Conservation (phyloP, 2,329 filamentous ascomycete genomes). For the Xylaria sp. region DNA sequence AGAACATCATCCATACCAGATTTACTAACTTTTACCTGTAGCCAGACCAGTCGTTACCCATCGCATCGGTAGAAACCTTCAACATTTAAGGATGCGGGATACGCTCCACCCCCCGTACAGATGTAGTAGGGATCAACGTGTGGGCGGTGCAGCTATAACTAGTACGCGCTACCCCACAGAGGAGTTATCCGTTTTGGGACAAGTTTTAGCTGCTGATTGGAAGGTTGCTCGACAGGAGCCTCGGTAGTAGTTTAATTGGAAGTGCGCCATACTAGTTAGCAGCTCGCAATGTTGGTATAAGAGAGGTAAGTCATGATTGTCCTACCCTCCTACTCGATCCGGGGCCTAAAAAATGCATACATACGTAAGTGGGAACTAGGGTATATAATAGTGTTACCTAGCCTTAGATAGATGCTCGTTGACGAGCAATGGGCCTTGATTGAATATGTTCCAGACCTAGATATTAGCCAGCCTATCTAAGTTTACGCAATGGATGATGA, state of each 20-base stretch:
- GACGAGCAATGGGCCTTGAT: too few relatives aligned
- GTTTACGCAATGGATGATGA: conserved; percentile 37
- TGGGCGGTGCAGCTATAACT: neutral
- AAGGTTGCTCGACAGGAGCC: neutral
- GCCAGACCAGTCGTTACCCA: neutral
- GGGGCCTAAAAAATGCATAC: too few relatives aligned
- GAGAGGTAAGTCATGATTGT: too few relatives aligned
- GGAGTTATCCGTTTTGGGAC: neutral
- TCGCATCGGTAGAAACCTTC: too few relatives aligned
- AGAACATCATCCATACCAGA: too few relatives aligned
- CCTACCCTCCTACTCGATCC: too few relatives aligned
- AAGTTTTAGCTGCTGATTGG: conserved; percentile 15
- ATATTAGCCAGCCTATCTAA: neutral
- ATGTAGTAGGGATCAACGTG: neutral
- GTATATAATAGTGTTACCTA: neutral
- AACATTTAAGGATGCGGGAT: neutral
- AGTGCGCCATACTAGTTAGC: neutral
- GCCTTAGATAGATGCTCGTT: too few relatives aligned
- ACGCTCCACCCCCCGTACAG: neutral
- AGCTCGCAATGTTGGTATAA: too few relatives aligned
- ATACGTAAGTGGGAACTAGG: too few relatives aligned
- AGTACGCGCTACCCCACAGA: conserved; percentile 1
- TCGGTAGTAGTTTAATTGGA: neutral
- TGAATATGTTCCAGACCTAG: too few relatives aligned
- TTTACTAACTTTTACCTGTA: too few relatives aligned